Evolutionary conservation across 2,329 filamentous ascomycete species (phyloP), one percentile per base, ranked within the genome.

Genomic region (Penicillium italicum): DNA sequence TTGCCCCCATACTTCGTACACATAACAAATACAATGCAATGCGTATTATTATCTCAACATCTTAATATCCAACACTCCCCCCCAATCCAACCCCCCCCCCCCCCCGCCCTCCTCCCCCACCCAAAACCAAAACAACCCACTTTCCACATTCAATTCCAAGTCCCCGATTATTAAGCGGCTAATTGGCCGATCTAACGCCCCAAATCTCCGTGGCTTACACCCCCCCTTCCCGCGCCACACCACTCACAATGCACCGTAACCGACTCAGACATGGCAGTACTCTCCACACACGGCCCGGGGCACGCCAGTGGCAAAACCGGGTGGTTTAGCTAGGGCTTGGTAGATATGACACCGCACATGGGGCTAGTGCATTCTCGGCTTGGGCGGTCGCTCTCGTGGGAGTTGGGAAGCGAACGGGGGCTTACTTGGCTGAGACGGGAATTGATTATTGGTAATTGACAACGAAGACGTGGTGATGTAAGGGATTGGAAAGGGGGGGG

Each of bases 161-260:
- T 14, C 3, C 5, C n/a, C 12, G 2, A 41, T 22, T 34, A 10
- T 14, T 14, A n/a, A 28, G 41, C 53, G 47, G 33, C 53, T 51
- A 55, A 55, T 55, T 40, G 53, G 51, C 53, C 46, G 40, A 33
- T 55, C 46, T 40, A 55, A 40, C 53, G 47, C 53, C 47, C 14
- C 20, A 38, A 44, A 55, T 50, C 33, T 36, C 24, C 12, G 26
- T 40, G 47, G 53, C 47, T 22, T 22, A 26, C 31, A 24, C 38
- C 26, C n/a, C 49, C 52, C 43, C 51, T 6, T 6, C 52, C 38
- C 45, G 45, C 40, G 47, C 53, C 53, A 55, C 40, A 45, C 53
- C 53, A 55, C 41, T 55, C 47, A 55, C 26, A 51, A 38, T 14
- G 26, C 33, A 7, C 33, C 47, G 16, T 55, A 51, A 38, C 46